Percentiles rank a stretch among this genome's conserved stretches.
Evolutionary conservation across 129 eudicot species (phyloP).

Genomic region (Centella asiatica): DNA sequence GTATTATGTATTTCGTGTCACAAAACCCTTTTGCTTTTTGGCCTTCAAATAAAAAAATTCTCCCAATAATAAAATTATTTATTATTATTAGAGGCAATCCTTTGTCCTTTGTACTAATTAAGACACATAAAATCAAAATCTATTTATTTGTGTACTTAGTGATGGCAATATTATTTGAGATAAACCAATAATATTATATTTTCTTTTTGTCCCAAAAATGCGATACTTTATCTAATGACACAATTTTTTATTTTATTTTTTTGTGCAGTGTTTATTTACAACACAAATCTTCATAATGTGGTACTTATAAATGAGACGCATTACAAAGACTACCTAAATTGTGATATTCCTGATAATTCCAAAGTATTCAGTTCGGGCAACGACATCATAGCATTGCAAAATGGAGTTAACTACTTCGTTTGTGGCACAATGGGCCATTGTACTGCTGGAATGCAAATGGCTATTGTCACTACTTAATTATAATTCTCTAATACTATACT

Average conservation of each 20-base stretch:
- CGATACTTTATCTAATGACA: neutral
- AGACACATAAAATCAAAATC: too few species aligned
- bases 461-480: constrained; percentile 19
- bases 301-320: constrained; percentile 15
- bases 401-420: constrained; percentile 27
- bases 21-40: too few species aligned
- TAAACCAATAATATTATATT: too few species aligned
- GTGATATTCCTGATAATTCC: constrained; percentile 11
- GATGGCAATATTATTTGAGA: too few species aligned
- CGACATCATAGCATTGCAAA: constrained; percentile 16
- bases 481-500: too few species aligned
- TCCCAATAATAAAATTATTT: too few species aligned
- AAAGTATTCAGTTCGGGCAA: constrained; percentile 17
- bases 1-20: too few species aligned
- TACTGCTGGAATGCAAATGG: constrained; percentile 26
- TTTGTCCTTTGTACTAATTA: too few species aligned
- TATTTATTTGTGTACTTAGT: too few species aligned
- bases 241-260: neutral
- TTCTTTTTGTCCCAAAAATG: too few species aligned
- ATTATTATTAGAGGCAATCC: too few species aligned
- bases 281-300: constrained; percentile 15
- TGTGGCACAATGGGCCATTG: constrained; percentile 34
- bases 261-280: constrained; percentile 25
- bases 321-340: constrained; percentile 10
- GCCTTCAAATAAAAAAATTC: too few species aligned